These are phyloP conservation scores for Pseudognaphalium luteoalbum DNA, from an alignment of 129 eudicot species.

Conservation along the genomic window DNA sequence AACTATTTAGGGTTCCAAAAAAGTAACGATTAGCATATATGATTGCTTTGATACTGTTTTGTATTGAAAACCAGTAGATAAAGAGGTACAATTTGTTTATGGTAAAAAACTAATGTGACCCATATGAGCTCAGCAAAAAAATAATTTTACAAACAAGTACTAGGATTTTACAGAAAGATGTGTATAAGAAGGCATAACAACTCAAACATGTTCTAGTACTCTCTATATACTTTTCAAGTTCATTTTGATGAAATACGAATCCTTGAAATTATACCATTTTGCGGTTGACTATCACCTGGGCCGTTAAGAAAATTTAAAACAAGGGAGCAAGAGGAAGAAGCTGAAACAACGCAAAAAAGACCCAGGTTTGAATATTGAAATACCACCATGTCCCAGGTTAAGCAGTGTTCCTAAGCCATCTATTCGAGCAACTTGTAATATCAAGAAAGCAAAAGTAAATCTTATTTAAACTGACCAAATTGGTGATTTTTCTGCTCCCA, in stretches of 20 bases:
- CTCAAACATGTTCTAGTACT: neutral
- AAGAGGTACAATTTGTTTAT: neutral
- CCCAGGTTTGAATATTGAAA: neutral
- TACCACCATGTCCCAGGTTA: neutral
- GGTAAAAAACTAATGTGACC: neutral
- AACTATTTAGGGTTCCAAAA: neutral
- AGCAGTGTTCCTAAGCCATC: constrained; percentile 8
- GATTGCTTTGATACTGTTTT: neutral
- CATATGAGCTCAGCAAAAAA: neutral
- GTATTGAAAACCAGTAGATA: neutral
- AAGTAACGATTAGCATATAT: neutral
- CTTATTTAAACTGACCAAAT: constrained; percentile 27
- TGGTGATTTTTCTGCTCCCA: constrained; percentile 38
- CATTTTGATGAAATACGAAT: neutral
- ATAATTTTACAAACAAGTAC: neutral
- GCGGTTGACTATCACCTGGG: neutral
- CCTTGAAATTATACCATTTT: neutral
- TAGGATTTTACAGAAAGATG: neutral
- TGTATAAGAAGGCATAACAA: neutral
- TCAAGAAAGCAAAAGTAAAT: constrained; percentile 17
- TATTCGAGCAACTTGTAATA: neutral
- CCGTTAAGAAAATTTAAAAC: neutral
- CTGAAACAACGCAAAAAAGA: neutral
- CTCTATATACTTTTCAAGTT: neutral
- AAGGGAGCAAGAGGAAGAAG: neutral